Evolutionary conservation across 768 basidiomycete species (phyloP).

Genomic region (Kwoniella newhampshirensis): DNA sequence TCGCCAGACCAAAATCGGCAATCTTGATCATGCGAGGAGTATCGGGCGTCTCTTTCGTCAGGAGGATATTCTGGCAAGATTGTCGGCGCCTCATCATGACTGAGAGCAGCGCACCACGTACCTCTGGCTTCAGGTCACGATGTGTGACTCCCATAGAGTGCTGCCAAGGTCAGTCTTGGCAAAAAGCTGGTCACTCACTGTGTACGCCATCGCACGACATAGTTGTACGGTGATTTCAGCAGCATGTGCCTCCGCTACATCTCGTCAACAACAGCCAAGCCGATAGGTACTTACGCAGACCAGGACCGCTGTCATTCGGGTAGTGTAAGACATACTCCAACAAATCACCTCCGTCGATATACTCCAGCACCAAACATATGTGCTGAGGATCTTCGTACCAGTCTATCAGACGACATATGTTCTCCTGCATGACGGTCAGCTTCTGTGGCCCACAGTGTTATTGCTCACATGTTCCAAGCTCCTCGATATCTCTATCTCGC

Average conservation of each 20-base stretch:
- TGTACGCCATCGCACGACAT: slow-evolving; percentile 62
- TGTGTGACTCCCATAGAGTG: slow-evolving; percentile 73
- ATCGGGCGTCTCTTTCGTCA: slow-evolving; percentile 62
- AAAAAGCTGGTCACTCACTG: slow-evolving; percentile 35
- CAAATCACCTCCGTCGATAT: slow-evolving; percentile 83
- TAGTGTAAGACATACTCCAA: slow-evolving; percentile 66
- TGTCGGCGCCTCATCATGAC: no score
- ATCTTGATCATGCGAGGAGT: slow-evolving; percentile 75
- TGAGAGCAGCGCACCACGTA: slow-evolving; percentile 10
- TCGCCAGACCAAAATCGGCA: slow-evolving; percentile 94
- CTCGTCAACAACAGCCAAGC: not conserved
- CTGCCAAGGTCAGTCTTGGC: slow-evolving; percentile 21
- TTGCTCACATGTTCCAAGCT: slow-evolving; percentile 63
- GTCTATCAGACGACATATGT: slow-evolving; percentile 78
- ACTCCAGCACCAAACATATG: slow-evolving; percentile 69
- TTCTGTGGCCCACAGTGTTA: not conserved
- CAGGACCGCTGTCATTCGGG: slow-evolving; percentile 51
- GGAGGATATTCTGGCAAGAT: slow-evolving; percentile 77
- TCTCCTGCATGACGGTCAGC: slow-evolving; percentile 55
- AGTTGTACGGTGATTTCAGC: slow-evolving; percentile 77
- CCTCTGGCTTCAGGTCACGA: slow-evolving; percentile 81
- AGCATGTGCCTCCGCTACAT: slow-evolving; percentile 58
- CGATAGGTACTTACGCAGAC: slow-evolving; percentile 60
- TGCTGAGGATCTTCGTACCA: slow-evolving; percentile 66
- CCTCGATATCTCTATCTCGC: slow-evolving; percentile 78